Evolutionary conservation across 2,329 filamentous ascomycete species (phyloP).

Genomic region (Phialocephala sp.): DNA sequence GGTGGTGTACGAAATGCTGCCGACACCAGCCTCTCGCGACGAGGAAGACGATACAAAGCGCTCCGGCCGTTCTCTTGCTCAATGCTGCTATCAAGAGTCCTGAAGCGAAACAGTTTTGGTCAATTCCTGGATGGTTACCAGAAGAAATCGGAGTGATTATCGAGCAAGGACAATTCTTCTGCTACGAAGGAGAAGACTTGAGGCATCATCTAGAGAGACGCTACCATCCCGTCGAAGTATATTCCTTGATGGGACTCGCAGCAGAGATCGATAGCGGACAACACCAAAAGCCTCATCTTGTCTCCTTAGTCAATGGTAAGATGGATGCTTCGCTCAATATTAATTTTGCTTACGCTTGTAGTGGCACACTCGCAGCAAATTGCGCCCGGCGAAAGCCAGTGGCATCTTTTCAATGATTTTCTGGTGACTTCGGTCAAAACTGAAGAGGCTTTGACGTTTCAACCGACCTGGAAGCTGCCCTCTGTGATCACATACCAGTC

Average conservation of each 20-base stretch:
- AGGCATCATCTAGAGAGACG: constrained; percentile 79
- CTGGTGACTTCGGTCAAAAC: constrained; percentile 79
- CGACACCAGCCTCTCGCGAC: constrained; percentile 88
- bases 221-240: constrained; percentile 82
- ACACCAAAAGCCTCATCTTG: constrained; percentile 86
- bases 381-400: constrained; percentile 68
- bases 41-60: constrained; percentile 79
- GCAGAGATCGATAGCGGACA: constrained; percentile 87
- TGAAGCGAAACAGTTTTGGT: constrained; percentile 83
- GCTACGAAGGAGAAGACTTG: constrained; percentile 91
- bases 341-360: constrained; percentile 39
- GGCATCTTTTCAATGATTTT: constrained; percentile 99
- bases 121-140: constrained; percentile 87
- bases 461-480: constrained; percentile 89
- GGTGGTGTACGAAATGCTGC: constrained; percentile 92
- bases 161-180: constrained; percentile 90
- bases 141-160: constrained; percentile 93
- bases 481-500: constrained; percentile 87
- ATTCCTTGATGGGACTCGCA: constrained; percentile 88
- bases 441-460: constrained; percentile 88
- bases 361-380: constrained; percentile 70
- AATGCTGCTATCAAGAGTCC: constrained; percentile 78
- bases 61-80: constrained; percentile 86
- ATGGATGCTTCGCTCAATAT: constrained; percentile 1
- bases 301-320: constrained; percentile 86